Percentiles rank a stretch among this genome's conserved stretches.
Conservation (phyloP, 495 filamentous ascomycete genomes). For the Echria macrotheca region DNA sequence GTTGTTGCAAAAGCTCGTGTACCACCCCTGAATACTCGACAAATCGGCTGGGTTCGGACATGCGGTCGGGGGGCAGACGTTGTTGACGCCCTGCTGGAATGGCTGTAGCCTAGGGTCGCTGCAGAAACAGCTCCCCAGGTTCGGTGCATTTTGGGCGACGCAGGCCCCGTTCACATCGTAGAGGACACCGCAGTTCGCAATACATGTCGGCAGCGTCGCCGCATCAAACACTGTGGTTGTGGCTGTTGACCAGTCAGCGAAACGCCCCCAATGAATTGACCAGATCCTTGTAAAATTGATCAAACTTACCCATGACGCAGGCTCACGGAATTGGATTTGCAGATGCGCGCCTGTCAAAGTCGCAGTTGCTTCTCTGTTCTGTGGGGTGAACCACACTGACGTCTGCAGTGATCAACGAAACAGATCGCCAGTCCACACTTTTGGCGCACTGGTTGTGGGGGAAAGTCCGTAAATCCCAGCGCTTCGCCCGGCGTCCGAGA, state of each 20-base stretch:
- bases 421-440: background rate
- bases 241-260: constrained; percentile 2
- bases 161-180: constrained; percentile 53
- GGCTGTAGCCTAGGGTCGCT: constrained; percentile 33
- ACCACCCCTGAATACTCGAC: constrained; percentile 44
- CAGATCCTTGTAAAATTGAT: background rate
- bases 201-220: constrained; percentile 42
- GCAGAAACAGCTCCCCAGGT: constrained; percentile 43
- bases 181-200: constrained; percentile 39
- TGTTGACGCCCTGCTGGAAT: constrained; percentile 36
- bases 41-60: constrained; percentile 35
- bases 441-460: background rate
- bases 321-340: background rate
- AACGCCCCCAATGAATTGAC: background rate
- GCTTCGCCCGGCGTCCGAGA: background rate
- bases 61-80: constrained; percentile 32
- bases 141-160: constrained; percentile 24
- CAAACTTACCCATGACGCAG: constrained; percentile 2
- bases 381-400: background rate
- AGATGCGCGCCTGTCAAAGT: constrained; percentile 1
- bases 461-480: constrained; percentile 1
- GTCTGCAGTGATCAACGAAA: constrained; percentile 7
- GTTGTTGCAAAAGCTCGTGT: constrained; percentile 38
- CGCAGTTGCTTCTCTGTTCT: too few species aligned
- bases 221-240: constrained; percentile 43